Percentiles rank a stretch among this genome's conserved stretches.
Conservation (phyloP, 2,329 filamentous ascomycete species). For the Claviceps fusiformis region DNA sequence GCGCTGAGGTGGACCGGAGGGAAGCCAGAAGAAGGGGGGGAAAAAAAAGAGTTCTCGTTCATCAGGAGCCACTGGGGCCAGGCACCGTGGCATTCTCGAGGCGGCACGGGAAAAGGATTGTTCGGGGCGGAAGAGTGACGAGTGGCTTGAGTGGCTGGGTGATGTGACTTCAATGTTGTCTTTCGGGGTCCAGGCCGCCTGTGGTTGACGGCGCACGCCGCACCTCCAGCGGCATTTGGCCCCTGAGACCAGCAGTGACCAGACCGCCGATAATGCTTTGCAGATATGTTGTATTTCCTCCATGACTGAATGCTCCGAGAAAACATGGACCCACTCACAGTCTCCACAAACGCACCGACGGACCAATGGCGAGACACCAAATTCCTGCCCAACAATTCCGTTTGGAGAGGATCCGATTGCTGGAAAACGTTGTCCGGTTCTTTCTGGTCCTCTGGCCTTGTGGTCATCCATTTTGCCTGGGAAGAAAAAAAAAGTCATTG, state of each 20-base stretch:
- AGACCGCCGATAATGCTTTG: too few relatives aligned
- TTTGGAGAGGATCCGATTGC: neutral
- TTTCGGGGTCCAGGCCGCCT: neutral
- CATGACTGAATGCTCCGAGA: neutral
- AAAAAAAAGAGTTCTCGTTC: neutral
- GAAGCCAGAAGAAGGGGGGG: neutral
- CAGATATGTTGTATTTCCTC: too few relatives aligned
- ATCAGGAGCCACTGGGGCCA: too few relatives aligned
- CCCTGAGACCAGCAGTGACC: too few relatives aligned
- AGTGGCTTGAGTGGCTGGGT: neutral
- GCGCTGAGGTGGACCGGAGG: neutral
- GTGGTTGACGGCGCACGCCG: too few relatives aligned
- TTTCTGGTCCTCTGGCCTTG: too few relatives aligned
- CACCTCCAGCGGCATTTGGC: too few relatives aligned
- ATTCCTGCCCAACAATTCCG: constrained; percentile 14
- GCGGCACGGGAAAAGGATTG: neutral
- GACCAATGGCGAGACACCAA: constrained; percentile 16
- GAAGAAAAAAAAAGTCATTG: too few relatives aligned
- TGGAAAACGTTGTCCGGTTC: neutral
- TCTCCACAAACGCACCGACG: neutral
- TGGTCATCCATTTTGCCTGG: too few relatives aligned
- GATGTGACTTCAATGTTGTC: neutral
- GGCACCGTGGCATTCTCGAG: neutral
- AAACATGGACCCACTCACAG: too few relatives aligned
- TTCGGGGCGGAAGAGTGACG: neutral